phyloP scores from a whole-genome alignment of 202 grass and related monocot species.

The Thinopyrum obtusiflorum region DNA sequence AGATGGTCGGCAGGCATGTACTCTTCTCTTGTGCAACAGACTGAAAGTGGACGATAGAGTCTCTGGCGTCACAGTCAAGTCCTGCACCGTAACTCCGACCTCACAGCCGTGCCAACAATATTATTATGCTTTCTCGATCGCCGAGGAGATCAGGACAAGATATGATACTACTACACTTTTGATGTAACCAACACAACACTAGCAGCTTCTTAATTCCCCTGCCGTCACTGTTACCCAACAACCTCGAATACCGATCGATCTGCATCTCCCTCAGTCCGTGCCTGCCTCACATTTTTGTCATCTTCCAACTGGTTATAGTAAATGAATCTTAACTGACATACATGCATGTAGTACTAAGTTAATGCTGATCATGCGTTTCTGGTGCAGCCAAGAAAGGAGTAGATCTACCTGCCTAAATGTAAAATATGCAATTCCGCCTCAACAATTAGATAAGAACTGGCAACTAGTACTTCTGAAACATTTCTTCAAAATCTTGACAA shows the following conservation, averaged over 20 bases:
- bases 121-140: background rate
- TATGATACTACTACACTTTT: background rate
- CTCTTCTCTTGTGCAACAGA: background rate
- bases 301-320: background rate
- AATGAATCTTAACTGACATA: background rate
- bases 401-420: background rate
- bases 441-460: background rate
- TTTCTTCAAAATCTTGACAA: no score
- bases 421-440: background rate
- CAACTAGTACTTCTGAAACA: background rate
- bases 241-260: constrained; percentile 15
- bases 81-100: background rate
- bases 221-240: background rate
- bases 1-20: background rate
- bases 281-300: background rate
- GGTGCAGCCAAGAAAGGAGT: background rate
- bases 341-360: background rate
- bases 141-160: background rate
- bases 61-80: background rate
- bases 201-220: background rate
- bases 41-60: background rate
- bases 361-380: background rate
- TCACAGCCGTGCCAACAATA: background rate
- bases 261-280: background rate
- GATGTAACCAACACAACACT: background rate